Evolutionary conservation across 2,329 filamentous ascomycete species (phyloP).

Genomic region (Elsinoe necatrix): DNA sequence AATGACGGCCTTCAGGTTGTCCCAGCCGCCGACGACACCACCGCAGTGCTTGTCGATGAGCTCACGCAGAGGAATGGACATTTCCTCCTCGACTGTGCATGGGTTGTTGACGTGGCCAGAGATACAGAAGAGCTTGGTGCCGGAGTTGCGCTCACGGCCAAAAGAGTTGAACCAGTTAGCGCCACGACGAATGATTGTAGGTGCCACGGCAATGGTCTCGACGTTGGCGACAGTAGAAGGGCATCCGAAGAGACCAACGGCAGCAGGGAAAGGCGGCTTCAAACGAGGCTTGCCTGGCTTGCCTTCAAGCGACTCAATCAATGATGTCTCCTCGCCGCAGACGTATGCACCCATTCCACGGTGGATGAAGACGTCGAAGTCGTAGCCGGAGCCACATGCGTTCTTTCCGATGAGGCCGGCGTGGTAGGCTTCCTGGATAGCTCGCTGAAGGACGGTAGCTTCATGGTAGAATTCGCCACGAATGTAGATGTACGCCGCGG

Average conservation of each 20-base stretch:
- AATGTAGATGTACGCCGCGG: slow-evolving; percentile 98
- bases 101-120: slow-evolving; percentile 99
- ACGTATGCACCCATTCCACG: slow-evolving; percentile 96
- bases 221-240: slow-evolving; percentile 97
- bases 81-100: slow-evolving; percentile 96
- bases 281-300: slow-evolving; percentile 97
- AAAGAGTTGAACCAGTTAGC: slow-evolving; percentile 89
- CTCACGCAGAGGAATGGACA: slow-evolving; percentile 93
- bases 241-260: slow-evolving; percentile 95
- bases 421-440: slow-evolving; percentile 95
- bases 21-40: slow-evolving; percentile 93
- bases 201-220: slow-evolving; percentile 90
- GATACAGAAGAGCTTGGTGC: slow-evolving; percentile 97
- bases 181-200: slow-evolving; percentile 89
- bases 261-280: slow-evolving; percentile 96
- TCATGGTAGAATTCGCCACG: slow-evolving; percentile 97
- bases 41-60: slow-evolving; percentile 98
- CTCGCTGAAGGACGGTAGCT: slow-evolving; percentile 82
- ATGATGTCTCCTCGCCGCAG: slow-evolving; percentile 93
- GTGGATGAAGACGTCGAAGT: slow-evolving; percentile 96
- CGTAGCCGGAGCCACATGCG: slow-evolving; percentile 90
- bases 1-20: slow-evolving; percentile 91
- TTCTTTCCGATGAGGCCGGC: slow-evolving; percentile 96
- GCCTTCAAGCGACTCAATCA: slow-evolving; percentile 96
- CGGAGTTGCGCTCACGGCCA: slow-evolving; percentile 89